Evolutionary conservation across 768 basidiomycete species (phyloP), one percentile per base, ranked within the genome.

Genomic region (Hericium alpestre): DNA sequence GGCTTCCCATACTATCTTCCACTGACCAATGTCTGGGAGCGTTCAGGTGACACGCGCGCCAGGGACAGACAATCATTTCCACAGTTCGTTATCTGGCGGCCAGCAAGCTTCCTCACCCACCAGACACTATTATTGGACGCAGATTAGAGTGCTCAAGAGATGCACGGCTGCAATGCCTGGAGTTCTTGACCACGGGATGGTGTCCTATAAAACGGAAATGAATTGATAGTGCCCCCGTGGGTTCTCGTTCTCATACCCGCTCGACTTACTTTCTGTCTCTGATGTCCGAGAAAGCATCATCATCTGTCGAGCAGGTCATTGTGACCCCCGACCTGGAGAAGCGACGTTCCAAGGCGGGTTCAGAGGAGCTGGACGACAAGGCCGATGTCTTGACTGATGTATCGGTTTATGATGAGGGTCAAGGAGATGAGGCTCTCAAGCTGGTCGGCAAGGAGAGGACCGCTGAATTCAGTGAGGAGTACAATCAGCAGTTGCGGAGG

Each of bases 351-450:
- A 23, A 32, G 22, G 38, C 39, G 23, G 27, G 27, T 23, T 18
- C 38, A 8, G 43, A n/a, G 7, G 47, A 49, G 20, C 32, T 59
- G 37, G 74, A 72, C 56, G 75, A 78, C 61, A 73, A 73, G 58
- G 38, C 59, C 22, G 65, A 55, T 12, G 57, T 60, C 6, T 59
- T 59, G 25, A 69, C 72, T 5, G 62, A 56, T 7, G 57, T 53
- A 6, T 65, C 65, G 2, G 56, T 46, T 20, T 54, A 76, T 48
- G 71, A 77, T 57, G 65, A 73, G 7, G 57, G 63, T 4, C 67
- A 79, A 40, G 81, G 79, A 7, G 82, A 84, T 61, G 83, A 83
- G 61, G 84, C 83, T 10, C 72, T 85, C 48, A 70, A 73, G 56
- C 76, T 86, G 15, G 82, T 86, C 55, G 81, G 82, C 1, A 67